Percentiles rank a stretch among this genome's conserved stretches.
These are phyloP conservation scores for Rhizopus microsporus DNA, from an alignment of 371 early-diverging fungal species.

Conservation along the genomic window DNA sequence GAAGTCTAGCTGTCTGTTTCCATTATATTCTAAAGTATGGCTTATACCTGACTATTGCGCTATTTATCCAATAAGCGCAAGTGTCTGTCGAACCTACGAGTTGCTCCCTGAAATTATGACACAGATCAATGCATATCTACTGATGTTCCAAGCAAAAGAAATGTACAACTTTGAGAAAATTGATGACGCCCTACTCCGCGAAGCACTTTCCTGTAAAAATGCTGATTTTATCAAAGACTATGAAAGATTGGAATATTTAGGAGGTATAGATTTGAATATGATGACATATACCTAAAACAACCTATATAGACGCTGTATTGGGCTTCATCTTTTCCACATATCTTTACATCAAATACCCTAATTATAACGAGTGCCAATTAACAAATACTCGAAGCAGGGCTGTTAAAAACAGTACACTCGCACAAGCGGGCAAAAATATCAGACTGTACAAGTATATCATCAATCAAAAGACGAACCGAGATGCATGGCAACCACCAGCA, in stretches of 20 bases:
- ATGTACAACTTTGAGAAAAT: constrained; percentile 31
- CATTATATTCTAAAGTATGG: constrained; percentile 14
- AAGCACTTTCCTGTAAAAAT: constrained; percentile 74
- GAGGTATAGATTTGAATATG: constrained; percentile 31
- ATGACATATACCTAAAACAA: neutral
- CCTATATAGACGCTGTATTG: constrained; percentile 74
- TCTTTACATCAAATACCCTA: constrained; percentile 72
- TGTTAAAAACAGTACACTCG: constrained; percentile 75
- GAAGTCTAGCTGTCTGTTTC: constrained; percentile 21
- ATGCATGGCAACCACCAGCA: constrained; percentile 16
- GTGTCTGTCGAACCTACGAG: constrained; percentile 51
- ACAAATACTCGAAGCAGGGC: constrained; percentile 63
- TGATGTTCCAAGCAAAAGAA: constrained; percentile 55
- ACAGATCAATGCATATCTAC: constrained; percentile 64
- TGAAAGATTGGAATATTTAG: constrained; percentile 93
- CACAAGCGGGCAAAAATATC: constrained; percentile 52
- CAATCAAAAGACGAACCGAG: constrained; percentile 48
- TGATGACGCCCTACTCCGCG: constrained; percentile 50
- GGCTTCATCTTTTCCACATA: constrained; percentile 77
- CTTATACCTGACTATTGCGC: constrained; percentile 59
- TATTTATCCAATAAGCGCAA: constrained; percentile 48
- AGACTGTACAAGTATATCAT: constrained; percentile 55
- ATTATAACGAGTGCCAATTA: constrained; percentile 77
- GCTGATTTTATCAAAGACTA: constrained; percentile 73
- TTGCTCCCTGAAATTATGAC: constrained; percentile 65